Evolutionary conservation across 192 early-diverging fungal genomes (phyloP).

Genomic region (Diversispora epigaea): DNA sequence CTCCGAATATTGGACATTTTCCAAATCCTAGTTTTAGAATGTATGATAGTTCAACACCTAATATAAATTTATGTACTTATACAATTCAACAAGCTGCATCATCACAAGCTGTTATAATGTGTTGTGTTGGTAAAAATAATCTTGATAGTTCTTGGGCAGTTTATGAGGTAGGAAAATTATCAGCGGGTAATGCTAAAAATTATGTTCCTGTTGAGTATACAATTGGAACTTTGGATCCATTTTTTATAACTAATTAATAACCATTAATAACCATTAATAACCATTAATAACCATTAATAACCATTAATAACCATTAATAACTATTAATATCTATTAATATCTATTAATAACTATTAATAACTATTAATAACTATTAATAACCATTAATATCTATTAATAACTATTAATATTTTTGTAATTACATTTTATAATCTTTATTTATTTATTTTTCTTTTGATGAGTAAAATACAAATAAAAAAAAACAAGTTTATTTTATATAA

Average conservation of each 20-base stretch:
- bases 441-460: no score
- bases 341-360: neutral
- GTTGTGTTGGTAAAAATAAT: neutral
- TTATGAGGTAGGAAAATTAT: conserved; percentile 20
- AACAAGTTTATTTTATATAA: no score
- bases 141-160: conserved; percentile 21
- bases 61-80: conserved; percentile 28
- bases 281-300: neutral
- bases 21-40: conserved; percentile 28
- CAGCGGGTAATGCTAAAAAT: conserved; percentile 34
- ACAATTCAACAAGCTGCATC: conserved; percentile 2
- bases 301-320: neutral
- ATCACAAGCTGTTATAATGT: conserved; percentile 34
- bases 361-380: neutral
- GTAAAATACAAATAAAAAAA: no score
- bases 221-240: conserved; percentile 2
- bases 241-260: neutral
- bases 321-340: no score
- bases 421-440: no score
- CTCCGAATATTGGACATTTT: conserved; percentile 30
- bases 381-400: no score
- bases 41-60: conserved; percentile 22
- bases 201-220: conserved; percentile 23
- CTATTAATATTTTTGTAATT: no score
- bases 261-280: no score